Conservation (phyloP, 257 asterid genomes). For the Solanum phureja region DNA sequence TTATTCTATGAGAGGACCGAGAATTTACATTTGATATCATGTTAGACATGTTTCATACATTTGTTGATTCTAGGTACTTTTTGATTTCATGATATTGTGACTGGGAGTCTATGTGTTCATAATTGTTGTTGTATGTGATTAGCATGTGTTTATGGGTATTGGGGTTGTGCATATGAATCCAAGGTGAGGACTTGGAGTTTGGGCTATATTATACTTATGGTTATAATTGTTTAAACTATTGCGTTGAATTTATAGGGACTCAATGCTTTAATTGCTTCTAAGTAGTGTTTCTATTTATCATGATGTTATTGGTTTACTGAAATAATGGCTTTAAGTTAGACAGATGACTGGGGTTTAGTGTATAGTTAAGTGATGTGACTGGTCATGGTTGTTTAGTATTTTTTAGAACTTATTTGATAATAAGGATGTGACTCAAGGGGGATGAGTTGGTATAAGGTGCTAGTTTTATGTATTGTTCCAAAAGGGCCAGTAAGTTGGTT, state of each 20-base stretch:
- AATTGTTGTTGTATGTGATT: background rate
- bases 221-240: no score
- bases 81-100: background rate
- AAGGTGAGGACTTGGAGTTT: background rate
- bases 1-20: no score
- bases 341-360: background rate
- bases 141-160: background rate
- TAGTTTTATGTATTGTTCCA: background rate
- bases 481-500: background rate
- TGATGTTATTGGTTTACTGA: no score
- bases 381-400: background rate
- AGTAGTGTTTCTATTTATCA: no score
- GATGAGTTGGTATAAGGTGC: background rate
- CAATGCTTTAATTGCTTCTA: no score
- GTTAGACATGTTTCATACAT: no score
- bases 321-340: background rate
- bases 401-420: background rate
- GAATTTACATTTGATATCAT: background rate
- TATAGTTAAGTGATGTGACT: background rate
- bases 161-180: background rate
- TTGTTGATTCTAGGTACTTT: background rate
- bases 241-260: no score
- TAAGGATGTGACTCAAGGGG: no score
- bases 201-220: background rate
- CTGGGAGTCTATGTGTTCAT: background rate